A percentile compares a stretch with the other conserved stretches of the same genome.
These are phyloP conservation scores for Pseudocohnilembus persalinus DNA, from an alignment of 169 alveolate species.

Conservation along the genomic window DNA sequence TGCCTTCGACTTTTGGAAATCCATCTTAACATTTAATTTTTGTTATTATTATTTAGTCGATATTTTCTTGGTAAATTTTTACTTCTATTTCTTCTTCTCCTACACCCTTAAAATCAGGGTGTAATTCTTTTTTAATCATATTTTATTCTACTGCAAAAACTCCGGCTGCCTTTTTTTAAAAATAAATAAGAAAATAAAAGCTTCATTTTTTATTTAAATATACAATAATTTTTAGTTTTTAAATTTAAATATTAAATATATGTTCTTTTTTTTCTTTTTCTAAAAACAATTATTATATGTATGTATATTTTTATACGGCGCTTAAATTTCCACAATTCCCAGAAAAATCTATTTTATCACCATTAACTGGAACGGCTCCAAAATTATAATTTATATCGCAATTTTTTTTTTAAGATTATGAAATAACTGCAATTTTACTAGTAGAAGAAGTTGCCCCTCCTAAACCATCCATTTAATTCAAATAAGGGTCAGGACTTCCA, in stretches of 20 bases:
- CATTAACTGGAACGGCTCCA: background rate
- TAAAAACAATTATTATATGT: background rate
- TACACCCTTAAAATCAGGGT: background rate
- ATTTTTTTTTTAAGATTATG: background rate
- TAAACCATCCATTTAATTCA: background rate
- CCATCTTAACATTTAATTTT: background rate
- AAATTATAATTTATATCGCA: background rate
- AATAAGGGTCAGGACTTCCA: background rate
- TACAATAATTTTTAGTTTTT: background rate
- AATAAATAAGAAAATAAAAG: no score
- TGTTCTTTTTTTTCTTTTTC: background rate
- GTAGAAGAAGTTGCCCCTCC: constrained; percentile 6
- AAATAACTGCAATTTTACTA: background rate
- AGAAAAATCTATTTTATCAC: background rate
- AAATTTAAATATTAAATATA: background rate
- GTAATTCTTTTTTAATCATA: background rate
- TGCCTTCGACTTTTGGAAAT: background rate
- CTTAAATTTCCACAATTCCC: constrained; percentile 3
- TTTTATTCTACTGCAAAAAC: background rate
- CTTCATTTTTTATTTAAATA: no score
- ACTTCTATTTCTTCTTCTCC: background rate
- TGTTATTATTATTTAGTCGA: background rate
- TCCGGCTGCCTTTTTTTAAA: background rate
- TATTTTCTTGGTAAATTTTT: background rate
- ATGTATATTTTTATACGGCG: background rate